Base-by-base conservation (phyloP, 2,329 filamentous ascomycete genomes). In the Anisogramma anomala region DNA sequence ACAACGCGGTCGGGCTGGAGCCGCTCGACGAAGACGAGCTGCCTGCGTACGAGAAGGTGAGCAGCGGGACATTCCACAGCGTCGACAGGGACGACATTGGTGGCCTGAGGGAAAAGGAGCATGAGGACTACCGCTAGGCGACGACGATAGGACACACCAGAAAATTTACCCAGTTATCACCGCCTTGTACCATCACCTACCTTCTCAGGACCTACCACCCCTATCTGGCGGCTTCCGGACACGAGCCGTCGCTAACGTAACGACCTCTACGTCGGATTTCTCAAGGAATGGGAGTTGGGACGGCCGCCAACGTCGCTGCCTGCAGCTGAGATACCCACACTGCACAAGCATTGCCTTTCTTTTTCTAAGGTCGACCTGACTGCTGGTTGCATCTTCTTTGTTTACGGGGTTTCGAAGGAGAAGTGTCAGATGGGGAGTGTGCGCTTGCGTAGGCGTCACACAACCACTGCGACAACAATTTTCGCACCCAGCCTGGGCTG, bases 41-140 rank as follows among this genome's bases (percentile, higher is more conserved):
- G 33, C 89, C 91, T 7, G 84, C 88, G 13, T 96, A 96, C 59
- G 81, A 93, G 65, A 82, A 85, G 63, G 81, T 83, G 55, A 77
- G 78, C 59, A 77, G 75, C 45, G 74, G 77, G 46, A 77, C 86
- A 51, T 96, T 95, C 66, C 84, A 94, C 60, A 91, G 87, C 3
- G 78, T 98, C 53, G 89, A 98, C 59, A 83, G 98, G 60, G 84
- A 96, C 53, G 78, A 85, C 50, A 93, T 96, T 58, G 91, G 91
- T 38, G 91, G 91, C 11, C 68, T 96, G 52, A 93, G 88, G 65
- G 91, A 96, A 71, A 94, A 94, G 71, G 75, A 82, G 52, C 62
- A 61, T 50, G 52, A 53, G 41, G 55, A 60, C 39, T 63, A 59
- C 50, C 49, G 54, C 36, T 57, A 54, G 15, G 34, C n/a, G n/a